These are phyloP conservation scores for Neurospora pannonica DNA, from an alignment of 495 filamentous ascomycete genomes.

Conservation along the genomic window DNA sequence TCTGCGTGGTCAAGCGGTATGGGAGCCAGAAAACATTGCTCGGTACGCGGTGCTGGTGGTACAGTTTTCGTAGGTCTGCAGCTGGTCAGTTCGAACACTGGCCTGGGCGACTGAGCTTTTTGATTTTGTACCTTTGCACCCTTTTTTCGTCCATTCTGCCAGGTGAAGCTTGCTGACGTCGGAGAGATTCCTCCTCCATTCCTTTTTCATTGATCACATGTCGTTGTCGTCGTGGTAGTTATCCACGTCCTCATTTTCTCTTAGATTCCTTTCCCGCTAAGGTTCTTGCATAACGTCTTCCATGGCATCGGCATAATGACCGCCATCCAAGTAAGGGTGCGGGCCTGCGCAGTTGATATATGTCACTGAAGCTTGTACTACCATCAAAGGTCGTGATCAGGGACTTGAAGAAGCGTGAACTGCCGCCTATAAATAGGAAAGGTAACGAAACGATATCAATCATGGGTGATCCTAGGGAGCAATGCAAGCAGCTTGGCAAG, in stretches of 20 bases:
- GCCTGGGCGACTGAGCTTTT: not conserved
- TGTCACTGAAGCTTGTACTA: not conserved
- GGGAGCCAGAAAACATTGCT: not conserved
- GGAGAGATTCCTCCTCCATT: not conserved
- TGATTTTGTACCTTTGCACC: not conserved
- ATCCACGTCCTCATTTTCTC: too few species aligned
- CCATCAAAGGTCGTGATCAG: not conserved
- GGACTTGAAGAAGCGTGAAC: not conserved
- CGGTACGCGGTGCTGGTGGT: not conserved
- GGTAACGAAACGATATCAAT: not conserved
- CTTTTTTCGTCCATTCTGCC: not conserved
- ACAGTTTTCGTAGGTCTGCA: not conserved
- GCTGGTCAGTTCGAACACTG: not conserved
- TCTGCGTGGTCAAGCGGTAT: not conserved
- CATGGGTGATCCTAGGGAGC: not conserved
- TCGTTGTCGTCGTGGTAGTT: not conserved
- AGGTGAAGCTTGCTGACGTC: not conserved
- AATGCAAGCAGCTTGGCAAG: not conserved
- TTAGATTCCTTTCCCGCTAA: too few species aligned
- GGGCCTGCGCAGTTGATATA: not conserved
- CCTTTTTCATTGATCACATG: not conserved
- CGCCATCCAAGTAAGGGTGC: too few species aligned
- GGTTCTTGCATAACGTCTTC: too few species aligned
- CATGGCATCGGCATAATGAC: too few species aligned
- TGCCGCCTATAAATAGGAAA: not conserved